phyloP scores from a whole-genome alignment of 2,329 filamentous ascomycete species.

The Dothidotthia symphoricarpi region DNA sequence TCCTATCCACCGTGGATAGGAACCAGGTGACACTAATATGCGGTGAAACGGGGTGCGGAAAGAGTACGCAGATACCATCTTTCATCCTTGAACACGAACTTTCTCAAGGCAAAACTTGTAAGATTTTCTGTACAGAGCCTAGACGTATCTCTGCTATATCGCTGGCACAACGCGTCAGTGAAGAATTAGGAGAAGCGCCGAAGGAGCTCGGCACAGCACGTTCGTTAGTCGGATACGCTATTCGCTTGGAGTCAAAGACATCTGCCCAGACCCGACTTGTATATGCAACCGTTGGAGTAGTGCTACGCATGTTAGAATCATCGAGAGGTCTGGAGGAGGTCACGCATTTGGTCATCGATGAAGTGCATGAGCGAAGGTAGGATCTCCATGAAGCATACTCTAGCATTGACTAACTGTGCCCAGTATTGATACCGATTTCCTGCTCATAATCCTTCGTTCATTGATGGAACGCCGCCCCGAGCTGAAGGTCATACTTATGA shows the following conservation, averaged over 20 bases:
- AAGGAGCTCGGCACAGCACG: slow-evolving; percentile 76
- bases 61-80: slow-evolving; percentile 95
- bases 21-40: slow-evolving; percentile 91
- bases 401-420: slow-evolving; percentile 10
- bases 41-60: slow-evolving; percentile 94
- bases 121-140: slow-evolving; percentile 93
- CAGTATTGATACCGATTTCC: slow-evolving; percentile 91
- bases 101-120: slow-evolving; percentile 74
- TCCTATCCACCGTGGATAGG: slow-evolving; percentile 71
- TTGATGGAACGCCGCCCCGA: slow-evolving; percentile 74
- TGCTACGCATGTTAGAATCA: slow-evolving; percentile 96
- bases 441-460: slow-evolving; percentile 86
- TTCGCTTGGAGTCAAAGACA: slow-evolving; percentile 85
- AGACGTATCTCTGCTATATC: slow-evolving; percentile 95
- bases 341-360: slow-evolving; percentile 92
- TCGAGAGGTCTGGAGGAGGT: slow-evolving; percentile 83
- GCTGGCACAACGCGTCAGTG: slow-evolving; percentile 85
- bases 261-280: slow-evolving; percentile 78
- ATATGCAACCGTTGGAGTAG: slow-evolving; percentile 85
- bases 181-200: slow-evolving; percentile 84
- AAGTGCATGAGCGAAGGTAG: slow-evolving; percentile 81
- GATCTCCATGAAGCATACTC: background rate
- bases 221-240: slow-evolving; percentile 91
- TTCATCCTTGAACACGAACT: slow-evolving; percentile 91
- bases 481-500: slow-evolving; percentile 94